Percentiles rank a stretch among this genome's conserved stretches.
phyloP scores from a whole-genome alignment of 2,329 filamentous ascomycete species.

The Cercospora brassicicola region DNA sequence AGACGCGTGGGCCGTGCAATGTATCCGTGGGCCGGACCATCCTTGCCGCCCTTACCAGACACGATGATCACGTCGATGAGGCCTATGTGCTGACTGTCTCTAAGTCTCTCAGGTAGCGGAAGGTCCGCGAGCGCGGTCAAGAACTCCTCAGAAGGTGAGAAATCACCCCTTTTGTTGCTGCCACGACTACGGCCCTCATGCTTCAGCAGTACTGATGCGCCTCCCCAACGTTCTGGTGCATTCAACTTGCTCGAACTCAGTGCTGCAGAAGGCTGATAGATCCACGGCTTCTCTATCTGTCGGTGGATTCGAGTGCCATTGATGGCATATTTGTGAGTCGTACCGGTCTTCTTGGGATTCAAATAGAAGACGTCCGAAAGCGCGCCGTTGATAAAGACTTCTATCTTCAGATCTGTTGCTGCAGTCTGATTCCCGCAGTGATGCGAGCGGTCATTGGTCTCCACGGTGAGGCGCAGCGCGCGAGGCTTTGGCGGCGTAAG shows the following conservation, averaged over 20 bases:
- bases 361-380: conserved; percentile 37
- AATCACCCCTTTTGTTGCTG: conserved; percentile 35
- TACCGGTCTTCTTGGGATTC: conserved; percentile 20
- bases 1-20: conserved; percentile 12
- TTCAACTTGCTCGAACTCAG: conserved; percentile 8
- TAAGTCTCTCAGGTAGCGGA: conserved; percentile 40
- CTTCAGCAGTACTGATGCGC: conserved; percentile 36
- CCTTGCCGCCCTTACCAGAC: conserved; percentile 34
- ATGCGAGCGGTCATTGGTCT: conserved; percentile 10
- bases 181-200: conserved; percentile 42
- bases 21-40: conserved; percentile 27
- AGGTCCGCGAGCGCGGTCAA: conserved; percentile 42
- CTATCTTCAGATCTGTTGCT: conserved; percentile 45
- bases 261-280: conserved; percentile 37
- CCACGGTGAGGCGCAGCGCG: conserved; percentile 19
- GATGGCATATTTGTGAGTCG: conserved; percentile 31
- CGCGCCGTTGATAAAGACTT: conserved; percentile 52
- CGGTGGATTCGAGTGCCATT: conserved; percentile 43
- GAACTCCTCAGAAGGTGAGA: conserved; percentile 42
- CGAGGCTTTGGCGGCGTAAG: conserved; percentile 10
- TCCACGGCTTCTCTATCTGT: conserved; percentile 49
- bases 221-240: conserved; percentile 40
- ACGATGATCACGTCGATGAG: conserved; percentile 36
- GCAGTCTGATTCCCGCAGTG: neutral
- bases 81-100: conserved; percentile 32